A percentile compares a stretch with the other conserved stretches of the same genome.
Evolutionary conservation across 2,329 filamentous ascomycete genomes (phyloP).

Genomic region (Alternaria sp.): DNA sequence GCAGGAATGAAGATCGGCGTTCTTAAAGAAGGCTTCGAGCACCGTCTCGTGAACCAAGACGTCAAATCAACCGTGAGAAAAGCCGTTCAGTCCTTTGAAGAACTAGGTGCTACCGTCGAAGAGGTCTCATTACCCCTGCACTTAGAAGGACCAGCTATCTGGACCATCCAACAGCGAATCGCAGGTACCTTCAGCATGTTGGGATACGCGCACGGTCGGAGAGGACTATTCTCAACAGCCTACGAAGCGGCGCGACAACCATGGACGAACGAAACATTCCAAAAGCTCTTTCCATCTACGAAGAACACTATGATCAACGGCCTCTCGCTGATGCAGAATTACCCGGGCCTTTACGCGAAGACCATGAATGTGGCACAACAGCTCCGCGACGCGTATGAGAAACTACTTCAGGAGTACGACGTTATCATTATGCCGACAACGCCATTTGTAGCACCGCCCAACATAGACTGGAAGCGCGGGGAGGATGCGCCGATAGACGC

Average conservation of each 20-base stretch:
- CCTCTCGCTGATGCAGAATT: slow-evolving; percentile 46
- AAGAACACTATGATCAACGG: slow-evolving; percentile 58
- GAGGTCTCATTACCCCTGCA: slow-evolving; percentile 37
- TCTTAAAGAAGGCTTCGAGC: slow-evolving; percentile 35
- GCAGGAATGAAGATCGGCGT: slow-evolving; percentile 35
- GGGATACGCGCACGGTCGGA: slow-evolving; percentile 27
- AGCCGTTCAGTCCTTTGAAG: slow-evolving; percentile 49
- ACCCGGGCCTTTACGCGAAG: slow-evolving; percentile 51
- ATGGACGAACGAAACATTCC: slow-evolving; percentile 57
- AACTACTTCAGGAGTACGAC: slow-evolving; percentile 47
- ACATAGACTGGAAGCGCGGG: slow-evolving; percentile 32
- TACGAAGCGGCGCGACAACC: slow-evolving; percentile 56
- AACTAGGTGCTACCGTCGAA: slow-evolving; percentile 56
- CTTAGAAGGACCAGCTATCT: slow-evolving; percentile 49
- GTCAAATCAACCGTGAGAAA: slow-evolving; percentile 52
- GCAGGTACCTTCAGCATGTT: slow-evolving; percentile 54
- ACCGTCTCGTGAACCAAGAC: slow-evolving; percentile 41
- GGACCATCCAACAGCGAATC: slow-evolving; percentile 50
- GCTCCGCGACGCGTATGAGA: slow-evolving; percentile 49
- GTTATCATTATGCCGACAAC: slow-evolving; percentile 52
- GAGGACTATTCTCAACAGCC: slow-evolving; percentile 29
- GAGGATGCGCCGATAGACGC: slow-evolving; percentile 39
- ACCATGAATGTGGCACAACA: slow-evolving; percentile 50
- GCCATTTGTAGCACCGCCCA: slow-evolving; percentile 30
- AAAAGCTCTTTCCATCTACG: slow-evolving; percentile 55